phyloP scores from a whole-genome alignment of 1,284 basidiomycete species.

The Sparassis latifolia region DNA sequence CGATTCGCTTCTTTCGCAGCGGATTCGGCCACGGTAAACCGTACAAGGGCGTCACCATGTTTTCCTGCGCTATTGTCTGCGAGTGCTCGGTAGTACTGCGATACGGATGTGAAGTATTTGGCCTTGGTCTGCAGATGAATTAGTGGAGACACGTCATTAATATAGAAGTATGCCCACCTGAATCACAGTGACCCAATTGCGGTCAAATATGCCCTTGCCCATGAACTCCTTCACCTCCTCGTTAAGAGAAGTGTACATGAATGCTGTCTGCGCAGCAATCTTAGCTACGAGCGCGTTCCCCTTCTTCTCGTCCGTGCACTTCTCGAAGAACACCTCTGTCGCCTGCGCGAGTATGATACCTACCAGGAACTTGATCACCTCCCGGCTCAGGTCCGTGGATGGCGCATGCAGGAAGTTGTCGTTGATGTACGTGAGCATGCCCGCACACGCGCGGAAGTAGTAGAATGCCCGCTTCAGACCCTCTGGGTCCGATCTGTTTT shows the following conservation, averaged over 20 bases:
- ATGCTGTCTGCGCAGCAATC: slow-evolving; percentile 80
- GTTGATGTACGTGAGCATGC: slow-evolving; percentile 98
- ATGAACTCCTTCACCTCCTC: slow-evolving; percentile 96
- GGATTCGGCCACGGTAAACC: slow-evolving; percentile 75
- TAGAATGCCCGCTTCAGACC: slow-evolving; percentile 94
- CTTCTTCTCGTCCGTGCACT: slow-evolving; percentile 90
- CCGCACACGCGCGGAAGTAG: slow-evolving; percentile 88
- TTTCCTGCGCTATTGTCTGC: slow-evolving; percentile 75
- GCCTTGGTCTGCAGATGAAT: slow-evolving; percentile 65
- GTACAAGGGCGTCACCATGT: slow-evolving; percentile 83
- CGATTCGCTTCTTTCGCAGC: slow-evolving; percentile 83
- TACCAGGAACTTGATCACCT: slow-evolving; percentile 91
- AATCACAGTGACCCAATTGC: slow-evolving; percentile 88
- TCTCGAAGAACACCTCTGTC: slow-evolving; percentile 95
- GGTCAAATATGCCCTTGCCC: slow-evolving; percentile 91
- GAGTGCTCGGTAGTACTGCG: slow-evolving; percentile 83
- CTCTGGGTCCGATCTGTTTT: slow-evolving; percentile 84
- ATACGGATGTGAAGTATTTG: slow-evolving; percentile 82
- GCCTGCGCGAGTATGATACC: slow-evolving; percentile 88
- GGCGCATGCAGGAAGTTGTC: slow-evolving; percentile 99
- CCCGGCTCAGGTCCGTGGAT: slow-evolving; percentile 91
- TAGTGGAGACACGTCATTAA: neutral
- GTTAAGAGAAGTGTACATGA: slow-evolving; percentile 70
- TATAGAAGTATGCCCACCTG: slow-evolving; percentile 41
- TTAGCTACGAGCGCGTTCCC: slow-evolving; percentile 74